A percentile compares a stretch with the other conserved stretches of the same genome.
These are phyloP conservation scores for Termitomyces sp. DNA, from an alignment of 768 basidiomycete genomes.

Conservation along the genomic window DNA sequence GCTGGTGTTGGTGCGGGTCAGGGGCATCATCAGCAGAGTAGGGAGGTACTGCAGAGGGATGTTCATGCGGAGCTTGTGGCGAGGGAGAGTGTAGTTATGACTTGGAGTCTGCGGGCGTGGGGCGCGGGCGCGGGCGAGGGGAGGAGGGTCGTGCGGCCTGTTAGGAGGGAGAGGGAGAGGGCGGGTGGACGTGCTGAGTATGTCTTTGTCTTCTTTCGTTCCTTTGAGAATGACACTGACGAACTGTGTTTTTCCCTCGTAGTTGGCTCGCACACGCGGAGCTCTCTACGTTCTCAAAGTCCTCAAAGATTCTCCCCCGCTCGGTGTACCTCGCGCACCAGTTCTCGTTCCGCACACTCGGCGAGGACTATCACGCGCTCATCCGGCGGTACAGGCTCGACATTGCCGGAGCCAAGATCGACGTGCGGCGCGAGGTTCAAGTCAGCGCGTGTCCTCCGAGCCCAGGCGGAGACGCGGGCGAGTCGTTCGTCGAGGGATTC, in stretches of 20 bases:
- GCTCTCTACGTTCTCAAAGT: slow-evolving; percentile 64
- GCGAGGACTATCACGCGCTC: slow-evolving; percentile 77
- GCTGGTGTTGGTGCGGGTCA: not conserved
- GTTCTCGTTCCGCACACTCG: slow-evolving; percentile 73
- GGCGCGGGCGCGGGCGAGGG: slow-evolving; percentile 57
- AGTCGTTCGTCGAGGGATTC: slow-evolving; percentile 51
- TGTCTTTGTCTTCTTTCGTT: slow-evolving; percentile 12
- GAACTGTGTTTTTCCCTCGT: slow-evolving; percentile 3
- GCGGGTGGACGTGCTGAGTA: slow-evolving; percentile 29
- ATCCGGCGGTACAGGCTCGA: slow-evolving; percentile 59
- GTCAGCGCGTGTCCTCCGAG: slow-evolving; percentile 42
- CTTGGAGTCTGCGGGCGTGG: slow-evolving; percentile 56
- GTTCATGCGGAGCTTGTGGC: slow-evolving; percentile 28
- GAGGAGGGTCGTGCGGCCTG: slow-evolving; percentile 21
- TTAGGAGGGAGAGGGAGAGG: not conserved
- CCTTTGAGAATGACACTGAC: not conserved
- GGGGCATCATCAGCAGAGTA: too few species aligned
- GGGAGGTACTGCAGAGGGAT: slow-evolving; percentile 6
- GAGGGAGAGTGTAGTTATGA: slow-evolving; percentile 43
- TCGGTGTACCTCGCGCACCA: slow-evolving; percentile 83
- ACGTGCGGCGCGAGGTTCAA: slow-evolving; percentile 69
- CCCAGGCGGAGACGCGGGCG: slow-evolving; percentile 20
- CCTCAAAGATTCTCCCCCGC: slow-evolving; percentile 56
- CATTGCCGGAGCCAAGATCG: slow-evolving; percentile 50
- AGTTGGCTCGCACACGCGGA: slow-evolving; percentile 80